phyloP scores from a whole-genome alignment of 106 monocot species.

The Apostasia ramifera region DNA sequence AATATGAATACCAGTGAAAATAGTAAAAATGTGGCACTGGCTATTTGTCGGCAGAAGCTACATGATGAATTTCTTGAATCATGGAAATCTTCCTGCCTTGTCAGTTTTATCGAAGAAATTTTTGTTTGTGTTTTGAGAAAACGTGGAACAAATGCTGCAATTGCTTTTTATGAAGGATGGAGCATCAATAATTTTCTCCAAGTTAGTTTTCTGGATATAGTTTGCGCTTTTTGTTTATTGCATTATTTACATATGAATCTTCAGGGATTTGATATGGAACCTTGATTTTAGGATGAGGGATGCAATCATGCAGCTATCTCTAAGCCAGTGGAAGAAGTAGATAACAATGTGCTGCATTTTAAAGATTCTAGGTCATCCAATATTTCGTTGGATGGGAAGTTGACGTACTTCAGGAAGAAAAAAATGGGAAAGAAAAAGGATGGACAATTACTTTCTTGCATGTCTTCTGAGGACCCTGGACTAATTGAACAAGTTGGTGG shows the following conservation, averaged over 20 bases:
- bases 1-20: constrained; percentile 20
- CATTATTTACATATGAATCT: neutral
- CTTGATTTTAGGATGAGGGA: constrained; percentile 17
- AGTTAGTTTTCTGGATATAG: constrained; percentile 4
- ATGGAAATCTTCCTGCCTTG: constrained; percentile 24
- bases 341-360: constrained; percentile 9
- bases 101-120: constrained; percentile 23
- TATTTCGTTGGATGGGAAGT: constrained; percentile 23
- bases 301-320: constrained; percentile 1
- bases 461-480: constrained; percentile 9
- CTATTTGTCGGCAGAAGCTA: constrained; percentile 68
- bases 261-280: neutral
- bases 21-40: constrained; percentile 44
- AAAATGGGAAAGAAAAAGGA: constrained; percentile 25
- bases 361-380: constrained; percentile 8
- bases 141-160: neutral
- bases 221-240: neutral
- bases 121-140: constrained; percentile 18
- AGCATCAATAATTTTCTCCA: neutral
- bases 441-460: constrained; percentile 8
- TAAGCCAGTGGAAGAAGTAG: constrained; percentile 6
- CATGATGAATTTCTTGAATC: constrained; percentile 64
- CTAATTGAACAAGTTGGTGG: constrained; percentile 12
- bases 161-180: neutral
- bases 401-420: constrained; percentile 77